These are phyloP conservation scores for Xylariomycetidae sp. DNA, from an alignment of 2,329 filamentous ascomycete species.

Conservation along the genomic window DNA sequence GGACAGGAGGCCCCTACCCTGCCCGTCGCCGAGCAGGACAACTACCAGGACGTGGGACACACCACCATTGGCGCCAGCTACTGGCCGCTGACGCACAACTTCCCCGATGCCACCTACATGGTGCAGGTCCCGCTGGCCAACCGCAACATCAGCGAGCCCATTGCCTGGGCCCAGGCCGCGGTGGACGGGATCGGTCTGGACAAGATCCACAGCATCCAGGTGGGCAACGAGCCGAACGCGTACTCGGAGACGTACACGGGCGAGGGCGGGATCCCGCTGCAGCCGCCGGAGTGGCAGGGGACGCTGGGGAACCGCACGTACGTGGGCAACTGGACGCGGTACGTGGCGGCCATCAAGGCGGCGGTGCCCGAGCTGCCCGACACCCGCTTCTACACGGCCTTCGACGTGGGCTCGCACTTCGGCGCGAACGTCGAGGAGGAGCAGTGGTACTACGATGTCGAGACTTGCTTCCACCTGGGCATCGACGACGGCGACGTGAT, in stretches of 20 bases:
- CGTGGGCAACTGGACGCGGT: slow-evolving; percentile 29
- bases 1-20: slow-evolving; percentile 26
- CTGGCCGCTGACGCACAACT: slow-evolving; percentile 26
- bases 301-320: slow-evolving; percentile 28
- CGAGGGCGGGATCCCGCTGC: slow-evolving; percentile 19
- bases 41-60: slow-evolving; percentile 28
- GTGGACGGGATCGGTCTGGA: slow-evolving; percentile 23
- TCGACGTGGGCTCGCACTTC: slow-evolving; percentile 27
- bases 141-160: slow-evolving; percentile 28
- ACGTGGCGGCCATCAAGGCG: slow-evolving; percentile 24
- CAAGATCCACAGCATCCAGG: slow-evolving; percentile 30
- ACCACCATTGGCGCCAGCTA: slow-evolving; percentile 30
- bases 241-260: slow-evolving; percentile 23
- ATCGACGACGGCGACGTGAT: slow-evolving; percentile 27
- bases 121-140: slow-evolving; percentile 30
- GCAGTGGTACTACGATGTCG: slow-evolving; percentile 22
- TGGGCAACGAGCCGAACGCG: slow-evolving; percentile 30
- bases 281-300: slow-evolving; percentile 29
- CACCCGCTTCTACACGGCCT: slow-evolving; percentile 29
- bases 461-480: slow-evolving; percentile 26
- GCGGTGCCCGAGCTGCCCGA: slow-evolving; percentile 18
- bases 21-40: slow-evolving; percentile 27
- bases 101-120: slow-evolving; percentile 28
- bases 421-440: slow-evolving; percentile 13
- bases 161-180: slow-evolving; percentile 27